These are phyloP conservation scores for Laburnicola sp. DNA, from an alignment of 2,329 filamentous ascomycete species.

Conservation along the genomic window DNA sequence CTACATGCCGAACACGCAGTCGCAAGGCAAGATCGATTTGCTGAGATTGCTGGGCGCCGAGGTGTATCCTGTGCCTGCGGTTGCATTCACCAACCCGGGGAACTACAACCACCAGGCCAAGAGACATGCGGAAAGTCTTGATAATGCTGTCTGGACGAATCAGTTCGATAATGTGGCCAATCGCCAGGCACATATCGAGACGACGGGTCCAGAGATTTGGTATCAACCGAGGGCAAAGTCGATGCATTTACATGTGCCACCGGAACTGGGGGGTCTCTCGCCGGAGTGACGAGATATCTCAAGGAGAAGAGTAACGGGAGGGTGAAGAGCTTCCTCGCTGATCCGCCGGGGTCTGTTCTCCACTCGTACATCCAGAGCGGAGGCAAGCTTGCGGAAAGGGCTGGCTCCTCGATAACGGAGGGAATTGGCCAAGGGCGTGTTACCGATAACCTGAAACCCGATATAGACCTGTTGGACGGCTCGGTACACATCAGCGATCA, in stretches of 20 bases:
- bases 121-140: constrained; percentile 80
- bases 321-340: constrained; percentile 87
- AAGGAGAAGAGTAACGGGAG: constrained; percentile 78
- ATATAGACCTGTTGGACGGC: constrained; percentile 82
- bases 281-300: constrained; percentile 83
- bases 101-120: constrained; percentile 98
- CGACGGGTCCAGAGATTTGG: constrained; percentile 97
- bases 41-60: constrained; percentile 88
- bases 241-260: constrained; percentile 96
- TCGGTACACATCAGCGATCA: constrained; percentile 84
- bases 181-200: constrained; percentile 90
- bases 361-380: constrained; percentile 89
- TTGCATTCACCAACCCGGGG: constrained; percentile 89
- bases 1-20: constrained; percentile 99
- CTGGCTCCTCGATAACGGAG: constrained; percentile 90
- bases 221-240: constrained; percentile 80
- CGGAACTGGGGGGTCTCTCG: constrained; percentile 88
- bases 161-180: constrained; percentile 98
- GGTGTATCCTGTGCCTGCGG: constrained; percentile 93
- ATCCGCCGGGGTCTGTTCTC: constrained; percentile 90
- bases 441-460: constrained; percentile 89
- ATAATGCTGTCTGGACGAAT: constrained; percentile 96
- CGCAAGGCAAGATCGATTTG: constrained; percentile 95
- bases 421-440: constrained; percentile 95
- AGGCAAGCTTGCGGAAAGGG: constrained; percentile 78